Conservation (phyloP, 1,284 basidiomycete genomes). For the Apiotrichum montevideense region DNA sequence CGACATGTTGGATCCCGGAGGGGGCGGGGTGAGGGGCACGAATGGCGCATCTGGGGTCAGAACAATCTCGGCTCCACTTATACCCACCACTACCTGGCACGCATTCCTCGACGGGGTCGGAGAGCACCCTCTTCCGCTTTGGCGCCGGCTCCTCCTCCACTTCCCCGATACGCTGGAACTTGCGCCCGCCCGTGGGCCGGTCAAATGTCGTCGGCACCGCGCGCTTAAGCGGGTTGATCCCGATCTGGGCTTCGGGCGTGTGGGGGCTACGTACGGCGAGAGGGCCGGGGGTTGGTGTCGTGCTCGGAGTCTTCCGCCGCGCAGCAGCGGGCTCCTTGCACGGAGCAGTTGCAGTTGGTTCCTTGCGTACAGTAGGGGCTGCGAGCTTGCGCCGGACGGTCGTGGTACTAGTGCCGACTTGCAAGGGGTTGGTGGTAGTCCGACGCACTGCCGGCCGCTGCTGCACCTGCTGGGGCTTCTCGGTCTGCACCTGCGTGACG, state of each 20-base stretch:
- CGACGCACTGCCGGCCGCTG: neutral
- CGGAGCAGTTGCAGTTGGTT: no score
- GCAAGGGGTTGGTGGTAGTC: neutral
- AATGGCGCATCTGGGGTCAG: no score
- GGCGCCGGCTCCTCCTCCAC: neutral
- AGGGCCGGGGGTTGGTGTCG: neutral
- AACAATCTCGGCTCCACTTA: no score
- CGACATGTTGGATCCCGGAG: no score
- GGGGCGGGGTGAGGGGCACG: no score
- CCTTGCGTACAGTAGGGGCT: no score
- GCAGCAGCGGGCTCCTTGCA: no score
- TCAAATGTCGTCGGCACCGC: neutral
- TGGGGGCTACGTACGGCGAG: neutral
- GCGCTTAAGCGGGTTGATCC: slow-evolving; percentile 3
- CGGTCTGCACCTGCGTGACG: neutral
- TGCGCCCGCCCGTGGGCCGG: neutral
- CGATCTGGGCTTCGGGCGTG: neutral
- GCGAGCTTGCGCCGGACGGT: no score
- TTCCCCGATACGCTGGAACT: neutral
- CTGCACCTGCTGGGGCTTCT: neutral
- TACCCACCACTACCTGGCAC: no score
- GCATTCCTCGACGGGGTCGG: no score
- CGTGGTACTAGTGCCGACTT: neutral
- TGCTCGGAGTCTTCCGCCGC: no score
- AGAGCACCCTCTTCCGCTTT: neutral